Evolutionary conservation across 805 yeast species (phyloP).

Genomic region (Kregervanrija fluxuum): DNA sequence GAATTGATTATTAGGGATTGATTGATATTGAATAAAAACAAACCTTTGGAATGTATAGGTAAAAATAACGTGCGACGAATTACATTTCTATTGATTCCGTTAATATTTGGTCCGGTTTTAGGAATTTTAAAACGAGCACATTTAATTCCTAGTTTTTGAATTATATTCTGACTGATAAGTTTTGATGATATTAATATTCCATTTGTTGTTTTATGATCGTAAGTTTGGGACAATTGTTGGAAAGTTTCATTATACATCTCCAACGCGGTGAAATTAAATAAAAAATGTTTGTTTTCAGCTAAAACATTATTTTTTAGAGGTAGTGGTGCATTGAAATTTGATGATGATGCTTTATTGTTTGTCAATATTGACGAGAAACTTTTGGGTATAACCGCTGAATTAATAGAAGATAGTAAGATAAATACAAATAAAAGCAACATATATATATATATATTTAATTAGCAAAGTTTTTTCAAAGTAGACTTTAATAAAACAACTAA

Average conservation of each 20-base stretch:
- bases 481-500: no score
- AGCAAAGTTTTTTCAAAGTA: no score
- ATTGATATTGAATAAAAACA: conserved; percentile 34
- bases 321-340: neutral
- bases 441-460: no score
- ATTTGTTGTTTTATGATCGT: conserved; percentile 17
- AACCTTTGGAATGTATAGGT: conserved; percentile 29
- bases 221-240: conserved; percentile 5
- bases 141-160: conserved; percentile 13
- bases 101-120: neutral
- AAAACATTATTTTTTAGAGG: no score
- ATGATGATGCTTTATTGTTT: neutral
- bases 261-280: conserved; percentile 1
- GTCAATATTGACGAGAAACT: neutral
- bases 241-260: conserved; percentile 10
- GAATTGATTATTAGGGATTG: conserved; percentile 12
- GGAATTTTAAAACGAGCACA: conserved; percentile 5
- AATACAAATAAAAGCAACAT: no score
- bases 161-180: conserved; percentile 6
- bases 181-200: conserved; percentile 17
- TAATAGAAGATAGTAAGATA: neutral
- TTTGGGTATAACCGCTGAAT: conserved; percentile 4
- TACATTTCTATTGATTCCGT: neutral
- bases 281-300: no score
- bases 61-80: conserved; percentile 12